phyloP scores from a whole-genome alignment of 2,329 filamentous ascomycete species.

The Colletotrichum kahawae region DNA sequence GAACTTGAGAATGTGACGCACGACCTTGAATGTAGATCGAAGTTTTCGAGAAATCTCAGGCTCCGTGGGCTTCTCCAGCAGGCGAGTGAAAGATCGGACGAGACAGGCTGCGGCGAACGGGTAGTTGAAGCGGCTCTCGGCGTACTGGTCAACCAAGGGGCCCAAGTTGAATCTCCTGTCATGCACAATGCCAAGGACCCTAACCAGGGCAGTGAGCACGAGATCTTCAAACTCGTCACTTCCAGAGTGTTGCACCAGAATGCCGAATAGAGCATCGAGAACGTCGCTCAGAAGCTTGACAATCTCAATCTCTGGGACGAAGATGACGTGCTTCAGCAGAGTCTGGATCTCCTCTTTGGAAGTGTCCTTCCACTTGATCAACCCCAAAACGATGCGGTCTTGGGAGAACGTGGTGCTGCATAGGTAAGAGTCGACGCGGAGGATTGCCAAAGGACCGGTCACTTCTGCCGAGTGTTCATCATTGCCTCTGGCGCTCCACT shows the following conservation, averaged over 20 bases:
- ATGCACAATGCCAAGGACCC: conserved; percentile 90
- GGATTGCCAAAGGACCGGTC: conserved; percentile 78
- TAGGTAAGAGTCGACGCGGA: conserved; percentile 82
- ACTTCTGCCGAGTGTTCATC: conserved; percentile 75
- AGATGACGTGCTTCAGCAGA: conserved; percentile 82
- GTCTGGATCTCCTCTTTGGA: conserved; percentile 73
- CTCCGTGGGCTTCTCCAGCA: conserved; percentile 83
- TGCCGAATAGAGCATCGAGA: conserved; percentile 88
- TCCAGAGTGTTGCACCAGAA: conserved; percentile 88
- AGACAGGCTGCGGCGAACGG: conserved; percentile 90
- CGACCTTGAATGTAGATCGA: conserved; percentile 92
- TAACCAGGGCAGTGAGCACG: conserved; percentile 88
- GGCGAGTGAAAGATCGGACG: conserved; percentile 82
- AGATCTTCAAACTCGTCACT: conserved; percentile 92
- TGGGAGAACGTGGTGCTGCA: conserved; percentile 97
- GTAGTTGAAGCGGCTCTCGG: conserved; percentile 87
- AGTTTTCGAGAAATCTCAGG: conserved; percentile 83
- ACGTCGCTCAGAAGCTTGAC: conserved; percentile 92
- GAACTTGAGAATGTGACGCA: conserved; percentile 90
- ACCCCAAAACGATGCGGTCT: conserved; percentile 81
- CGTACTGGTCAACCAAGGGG: conserved; percentile 90
- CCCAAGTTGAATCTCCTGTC: conserved; percentile 92
- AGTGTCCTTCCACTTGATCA: conserved; percentile 86
- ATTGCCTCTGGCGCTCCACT: conserved; percentile 75
- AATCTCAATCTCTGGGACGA: conserved; percentile 96